Conservation (phyloP, 495 filamentous ascomycete genomes). For the Sordaria brevicollis region DNA sequence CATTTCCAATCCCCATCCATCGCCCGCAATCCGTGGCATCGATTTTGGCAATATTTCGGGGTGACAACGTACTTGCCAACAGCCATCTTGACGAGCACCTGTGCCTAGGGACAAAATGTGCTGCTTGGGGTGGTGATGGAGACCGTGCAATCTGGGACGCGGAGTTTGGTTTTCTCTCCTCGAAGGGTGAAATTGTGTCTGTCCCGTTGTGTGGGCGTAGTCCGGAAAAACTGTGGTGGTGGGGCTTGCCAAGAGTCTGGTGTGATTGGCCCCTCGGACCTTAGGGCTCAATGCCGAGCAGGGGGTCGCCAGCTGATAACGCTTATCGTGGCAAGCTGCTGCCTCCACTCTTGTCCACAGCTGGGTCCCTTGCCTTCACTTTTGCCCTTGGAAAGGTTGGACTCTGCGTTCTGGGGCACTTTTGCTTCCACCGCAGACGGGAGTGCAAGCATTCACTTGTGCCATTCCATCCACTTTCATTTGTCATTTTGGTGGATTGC, state of each 20-base stretch:
- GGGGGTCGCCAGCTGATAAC: neutral
- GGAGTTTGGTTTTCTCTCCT: constrained; percentile 25
- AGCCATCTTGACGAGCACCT: constrained; percentile 66
- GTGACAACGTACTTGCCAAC: constrained; percentile 69
- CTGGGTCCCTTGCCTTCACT: neutral
- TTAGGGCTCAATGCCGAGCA: constrained; percentile 19
- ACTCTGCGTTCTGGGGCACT: neutral
- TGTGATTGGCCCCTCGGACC: constrained; percentile 18
- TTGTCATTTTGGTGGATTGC: neutral
- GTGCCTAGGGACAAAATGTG: constrained; percentile 20
- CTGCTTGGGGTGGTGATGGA: constrained; percentile 26
- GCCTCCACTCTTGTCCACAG: neutral
- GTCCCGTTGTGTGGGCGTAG: constrained; percentile 24
- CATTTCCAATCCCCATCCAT: constrained; percentile 3
- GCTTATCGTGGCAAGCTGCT: neutral
- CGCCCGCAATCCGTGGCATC: neutral
- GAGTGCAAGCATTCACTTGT: neutral
- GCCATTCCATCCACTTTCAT: neutral
- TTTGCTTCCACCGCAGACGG: neutral
- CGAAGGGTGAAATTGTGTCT: constrained; percentile 23
- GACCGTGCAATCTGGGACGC: constrained; percentile 23
- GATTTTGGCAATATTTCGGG: constrained; percentile 9
- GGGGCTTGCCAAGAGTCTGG: constrained; percentile 6
- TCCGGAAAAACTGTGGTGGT: constrained; percentile 23
- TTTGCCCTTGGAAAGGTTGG: neutral